These are phyloP conservation scores for Przewalskia tangutica DNA, from an alignment of 257 asterid species.

Conservation along the genomic window DNA sequence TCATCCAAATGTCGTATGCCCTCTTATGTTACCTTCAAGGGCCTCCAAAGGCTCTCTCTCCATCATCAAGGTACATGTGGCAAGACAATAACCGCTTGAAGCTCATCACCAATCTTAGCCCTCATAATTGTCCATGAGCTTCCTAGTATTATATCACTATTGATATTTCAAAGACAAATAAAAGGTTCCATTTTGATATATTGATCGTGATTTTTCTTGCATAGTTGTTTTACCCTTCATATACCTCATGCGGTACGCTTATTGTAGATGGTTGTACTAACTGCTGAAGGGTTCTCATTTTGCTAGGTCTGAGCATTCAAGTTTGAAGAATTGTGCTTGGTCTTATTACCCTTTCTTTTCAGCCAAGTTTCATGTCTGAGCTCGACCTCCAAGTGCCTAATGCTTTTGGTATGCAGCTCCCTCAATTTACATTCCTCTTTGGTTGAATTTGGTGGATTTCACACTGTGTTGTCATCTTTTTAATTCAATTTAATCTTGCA, in stretches of 20 bases:
- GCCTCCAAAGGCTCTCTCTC: no score
- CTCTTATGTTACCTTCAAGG: no score
- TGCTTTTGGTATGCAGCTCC: conserved; percentile 23
- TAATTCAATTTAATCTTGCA: not conserved
- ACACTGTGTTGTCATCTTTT: not conserved
- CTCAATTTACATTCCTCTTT: not conserved
- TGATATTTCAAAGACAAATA: not conserved
- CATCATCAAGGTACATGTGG: no score
- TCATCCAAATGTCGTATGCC: no score
- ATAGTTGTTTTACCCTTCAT: not conserved
- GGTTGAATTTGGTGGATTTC: not conserved
- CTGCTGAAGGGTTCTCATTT: not conserved
- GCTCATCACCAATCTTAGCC: no score
- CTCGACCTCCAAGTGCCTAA: conserved; percentile 27
- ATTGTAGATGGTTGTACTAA: not conserved
- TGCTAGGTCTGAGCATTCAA: not conserved
- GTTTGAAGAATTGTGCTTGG: not conserved
- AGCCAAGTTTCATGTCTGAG: conserved; percentile 30
- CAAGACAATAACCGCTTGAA: no score
- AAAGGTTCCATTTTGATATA: not conserved
- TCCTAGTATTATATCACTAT: no score
- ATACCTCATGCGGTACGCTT: not conserved
- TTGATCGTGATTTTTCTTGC: not conserved
- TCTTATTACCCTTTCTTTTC: not conserved
- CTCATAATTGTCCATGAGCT: no score